Evolutionary conservation across 345 rosid species (phyloP).

Genomic region (Bretschneidera sinensis): DNA sequence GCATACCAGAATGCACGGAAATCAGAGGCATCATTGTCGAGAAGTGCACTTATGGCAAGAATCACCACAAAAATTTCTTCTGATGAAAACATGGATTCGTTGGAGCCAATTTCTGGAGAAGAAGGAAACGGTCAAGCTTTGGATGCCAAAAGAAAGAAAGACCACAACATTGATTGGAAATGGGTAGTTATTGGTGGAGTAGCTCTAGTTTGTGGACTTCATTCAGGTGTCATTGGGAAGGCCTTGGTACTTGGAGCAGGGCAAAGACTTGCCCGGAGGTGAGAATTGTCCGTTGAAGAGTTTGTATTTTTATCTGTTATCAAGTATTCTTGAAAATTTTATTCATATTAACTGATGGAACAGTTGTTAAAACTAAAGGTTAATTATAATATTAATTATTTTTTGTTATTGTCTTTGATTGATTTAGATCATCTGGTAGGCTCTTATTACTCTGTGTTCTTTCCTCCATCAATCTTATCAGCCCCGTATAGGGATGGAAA

Average conservation of each 20-base stretch:
- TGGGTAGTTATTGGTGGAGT: slow-evolving; percentile 84
- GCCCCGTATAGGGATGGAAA: too few species aligned
- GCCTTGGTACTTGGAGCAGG: slow-evolving; percentile 77
- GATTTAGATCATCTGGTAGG: too few species aligned
- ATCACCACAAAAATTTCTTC: slow-evolving; percentile 62
- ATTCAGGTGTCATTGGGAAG: slow-evolving; percentile 63
- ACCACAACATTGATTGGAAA: slow-evolving; percentile 78
- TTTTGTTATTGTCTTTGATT: too few species aligned
- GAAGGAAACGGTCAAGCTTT: slow-evolving; percentile 5
- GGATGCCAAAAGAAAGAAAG: slow-evolving; percentile 25
- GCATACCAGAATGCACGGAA: slow-evolving; percentile 77
- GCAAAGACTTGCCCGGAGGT: slow-evolving; percentile 69
- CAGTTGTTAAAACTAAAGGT: too few species aligned
- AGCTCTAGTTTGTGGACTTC: slow-evolving; percentile 76
- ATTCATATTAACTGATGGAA: neutral
- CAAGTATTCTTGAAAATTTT: neutral
- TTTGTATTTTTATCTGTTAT: neutral
- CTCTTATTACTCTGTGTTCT: too few species aligned
- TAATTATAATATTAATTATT: too few species aligned
- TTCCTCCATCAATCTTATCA: too few species aligned
- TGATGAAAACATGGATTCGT: slow-evolving; percentile 32
- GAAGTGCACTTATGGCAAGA: slow-evolving; percentile 64
- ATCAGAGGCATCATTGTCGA: slow-evolving; percentile 51
- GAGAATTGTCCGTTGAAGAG: slow-evolving; percentile 24
- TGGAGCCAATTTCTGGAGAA: slow-evolving; percentile 32